Percentiles rank a stretch among this genome's conserved stretches.
phyloP scores from a whole-genome alignment of 345 rosid genomes.

The Boechera retrofracta region DNA sequence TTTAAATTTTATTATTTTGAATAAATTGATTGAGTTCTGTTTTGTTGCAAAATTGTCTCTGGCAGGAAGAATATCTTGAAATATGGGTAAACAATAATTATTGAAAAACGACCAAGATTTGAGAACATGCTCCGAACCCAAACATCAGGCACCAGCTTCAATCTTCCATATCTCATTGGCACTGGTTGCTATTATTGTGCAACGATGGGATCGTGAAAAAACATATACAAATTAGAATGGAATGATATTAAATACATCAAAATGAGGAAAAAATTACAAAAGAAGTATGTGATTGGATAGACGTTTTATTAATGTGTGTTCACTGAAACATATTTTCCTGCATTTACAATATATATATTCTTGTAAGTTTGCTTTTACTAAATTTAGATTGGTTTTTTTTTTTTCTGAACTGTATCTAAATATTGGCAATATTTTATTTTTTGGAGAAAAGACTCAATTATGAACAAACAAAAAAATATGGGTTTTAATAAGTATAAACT shows the following conservation, averaged over 20 bases:
- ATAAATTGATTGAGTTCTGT: neutral
- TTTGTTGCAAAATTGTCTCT: neutral
- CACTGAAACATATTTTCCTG: neutral
- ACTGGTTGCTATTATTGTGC: neutral
- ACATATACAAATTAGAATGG: neutral
- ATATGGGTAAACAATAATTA: slow-evolving; percentile 6
- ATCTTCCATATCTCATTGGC: neutral
- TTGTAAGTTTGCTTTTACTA: neutral
- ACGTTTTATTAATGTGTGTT: neutral
- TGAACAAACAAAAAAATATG: neutral
- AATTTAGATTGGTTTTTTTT: neutral
- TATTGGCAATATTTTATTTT: neutral
- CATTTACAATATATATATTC: neutral
- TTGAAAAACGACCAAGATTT: slow-evolving; percentile 41
- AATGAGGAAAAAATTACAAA: neutral
- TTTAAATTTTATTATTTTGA: neutral
- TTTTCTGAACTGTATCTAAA: neutral
- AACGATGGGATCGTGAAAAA: neutral
- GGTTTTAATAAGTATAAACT: neutral
- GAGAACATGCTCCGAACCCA: slow-evolving; percentile 35
- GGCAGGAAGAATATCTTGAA: slow-evolving; percentile 29
- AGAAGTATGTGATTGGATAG: neutral
- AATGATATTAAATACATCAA: slow-evolving; percentile 12
- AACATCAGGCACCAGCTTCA: slow-evolving; percentile 33
- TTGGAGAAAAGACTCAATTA: neutral